phyloP scores from a whole-genome alignment of 2,329 filamentous ascomycete species.

The Scytalidium lignicola region DNA sequence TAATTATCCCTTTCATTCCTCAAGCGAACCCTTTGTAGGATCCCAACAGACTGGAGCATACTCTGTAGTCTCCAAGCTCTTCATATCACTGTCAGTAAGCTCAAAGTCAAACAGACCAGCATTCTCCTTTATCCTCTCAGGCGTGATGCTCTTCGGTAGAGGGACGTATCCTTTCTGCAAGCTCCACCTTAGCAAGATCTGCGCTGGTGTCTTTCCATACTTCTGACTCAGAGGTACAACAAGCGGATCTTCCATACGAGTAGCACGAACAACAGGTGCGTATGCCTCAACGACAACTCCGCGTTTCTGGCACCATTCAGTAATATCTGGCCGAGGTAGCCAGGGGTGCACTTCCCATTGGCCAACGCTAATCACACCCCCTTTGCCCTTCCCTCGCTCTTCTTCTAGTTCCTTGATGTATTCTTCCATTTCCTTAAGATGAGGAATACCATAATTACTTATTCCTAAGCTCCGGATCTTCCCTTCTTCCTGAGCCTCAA shows the following conservation, averaged over 20 bases:
- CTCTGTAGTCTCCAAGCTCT: constrained; percentile 42
- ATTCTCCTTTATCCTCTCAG: constrained; percentile 63
- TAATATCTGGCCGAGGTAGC: constrained; percentile 74
- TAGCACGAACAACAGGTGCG: constrained; percentile 57
- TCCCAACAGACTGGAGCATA: constrained; percentile 55
- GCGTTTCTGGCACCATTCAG: constrained; percentile 65
- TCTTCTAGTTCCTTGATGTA: constrained; percentile 57
- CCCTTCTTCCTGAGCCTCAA: constrained; percentile 57
- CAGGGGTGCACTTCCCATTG: constrained; percentile 91
- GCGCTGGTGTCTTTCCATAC: constrained; percentile 67
- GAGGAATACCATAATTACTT: constrained; percentile 61
- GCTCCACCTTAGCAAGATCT: constrained; percentile 76
- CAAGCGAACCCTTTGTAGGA: constrained; percentile 43
- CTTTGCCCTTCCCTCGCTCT: constrained; percentile 56
- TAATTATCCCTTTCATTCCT: constrained; percentile 24
- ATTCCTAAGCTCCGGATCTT: constrained; percentile 58
- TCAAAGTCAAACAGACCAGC: constrained; percentile 50
- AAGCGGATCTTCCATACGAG: constrained; percentile 64
- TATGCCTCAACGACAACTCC: constrained; percentile 61
- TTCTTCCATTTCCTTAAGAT: constrained; percentile 54
- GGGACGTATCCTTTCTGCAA: constrained; percentile 73
- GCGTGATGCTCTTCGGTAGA: constrained; percentile 68
- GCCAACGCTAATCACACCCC: constrained; percentile 72
- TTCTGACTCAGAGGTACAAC: constrained; percentile 63
- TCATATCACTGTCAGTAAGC: constrained; percentile 47